Evolutionary conservation across 1,284 basidiomycete species (phyloP).

Genomic region (Rhodotorula sp.): DNA sequence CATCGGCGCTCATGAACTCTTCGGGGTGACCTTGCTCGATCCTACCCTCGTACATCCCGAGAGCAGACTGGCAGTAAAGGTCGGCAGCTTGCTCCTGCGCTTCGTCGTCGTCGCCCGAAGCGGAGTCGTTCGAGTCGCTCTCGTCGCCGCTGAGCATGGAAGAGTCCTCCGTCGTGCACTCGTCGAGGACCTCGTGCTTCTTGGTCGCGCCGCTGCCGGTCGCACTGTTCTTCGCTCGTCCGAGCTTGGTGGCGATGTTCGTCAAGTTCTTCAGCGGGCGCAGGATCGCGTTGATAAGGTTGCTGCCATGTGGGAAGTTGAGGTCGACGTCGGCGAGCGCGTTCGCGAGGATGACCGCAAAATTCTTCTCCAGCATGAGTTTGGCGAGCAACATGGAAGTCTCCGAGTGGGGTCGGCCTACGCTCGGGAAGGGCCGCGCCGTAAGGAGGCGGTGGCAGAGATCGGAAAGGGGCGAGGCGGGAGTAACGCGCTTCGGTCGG

Average conservation of each 20-base stretch:
- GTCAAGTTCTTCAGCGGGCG: conserved; percentile 90
- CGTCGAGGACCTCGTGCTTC: conserved; percentile 21
- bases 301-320: conserved; percentile 88
- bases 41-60: conserved; percentile 75
- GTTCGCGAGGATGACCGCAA: conserved; percentile 81
- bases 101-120: conserved; percentile 56
- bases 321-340: conserved; percentile 91
- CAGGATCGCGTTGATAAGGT: conserved; percentile 78
- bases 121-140: conserved; percentile 55
- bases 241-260: conserved; percentile 97
- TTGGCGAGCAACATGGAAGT: conserved; percentile 88
- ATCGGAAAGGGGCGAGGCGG: conserved; percentile 76
- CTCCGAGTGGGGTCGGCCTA: conserved; percentile 62
- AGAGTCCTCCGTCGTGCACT: conserved; percentile 41
- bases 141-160: conserved; percentile 32
- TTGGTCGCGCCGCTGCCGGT: conserved; percentile 51
- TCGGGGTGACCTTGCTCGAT: conserved; percentile 45
- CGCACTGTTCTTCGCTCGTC: conserved; percentile 66
- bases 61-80: conserved; percentile 90
- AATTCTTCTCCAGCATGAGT: conserved; percentile 98
- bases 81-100: conserved; percentile 74
- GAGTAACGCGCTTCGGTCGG: conserved; percentile 78
- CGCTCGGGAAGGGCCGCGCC: conserved; percentile 63
- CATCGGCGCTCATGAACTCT: conserved; percentile 42
- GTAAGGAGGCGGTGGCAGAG: conserved; percentile 84